phyloP scores from a whole-genome alignment of 768 basidiomycete genomes.

The Leccinum broughii region DNA sequence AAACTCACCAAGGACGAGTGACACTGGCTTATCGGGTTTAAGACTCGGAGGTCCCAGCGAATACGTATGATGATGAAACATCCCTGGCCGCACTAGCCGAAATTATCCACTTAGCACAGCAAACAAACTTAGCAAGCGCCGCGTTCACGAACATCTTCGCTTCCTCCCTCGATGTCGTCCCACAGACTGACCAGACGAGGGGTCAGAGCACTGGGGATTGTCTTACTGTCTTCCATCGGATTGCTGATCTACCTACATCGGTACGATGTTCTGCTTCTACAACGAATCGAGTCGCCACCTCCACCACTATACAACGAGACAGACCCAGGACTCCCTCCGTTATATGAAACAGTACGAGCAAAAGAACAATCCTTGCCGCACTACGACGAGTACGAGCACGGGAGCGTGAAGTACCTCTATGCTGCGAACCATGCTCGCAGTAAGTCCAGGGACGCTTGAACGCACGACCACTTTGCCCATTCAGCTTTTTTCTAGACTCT shows the following conservation, averaged over 20 bases:
- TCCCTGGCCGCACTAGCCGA: neutral
- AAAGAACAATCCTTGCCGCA: constrained; percentile 44
- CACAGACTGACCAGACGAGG: constrained; percentile 28
- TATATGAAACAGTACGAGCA: constrained; percentile 40
- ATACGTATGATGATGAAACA: neutral
- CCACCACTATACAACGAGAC: neutral
- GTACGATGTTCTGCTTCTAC: constrained; percentile 1
- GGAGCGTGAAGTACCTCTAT: constrained; percentile 44
- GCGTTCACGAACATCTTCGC: neutral
- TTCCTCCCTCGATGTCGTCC: constrained; percentile 19
- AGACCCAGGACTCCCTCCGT: constrained; percentile 35
- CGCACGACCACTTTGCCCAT: neutral
- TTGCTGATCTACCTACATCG: constrained; percentile 16
- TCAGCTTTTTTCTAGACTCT: constrained; percentile 26
- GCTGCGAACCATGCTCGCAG: constrained; percentile 47
- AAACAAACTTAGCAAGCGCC: neutral
- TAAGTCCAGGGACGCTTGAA: constrained; percentile 6
- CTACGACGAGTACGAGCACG: constrained; percentile 38
- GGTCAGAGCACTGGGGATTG: constrained; percentile 13
- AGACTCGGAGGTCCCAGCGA: too few relatives aligned
- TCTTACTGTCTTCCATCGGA: constrained; percentile 10
- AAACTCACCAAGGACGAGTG: too few relatives aligned
- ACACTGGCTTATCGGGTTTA: too few relatives aligned
- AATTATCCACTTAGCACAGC: neutral
- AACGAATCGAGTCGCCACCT: neutral